Base-by-base conservation (phyloP, 257 asterid genomes). In the Leptodermis oblonga region DNA sequence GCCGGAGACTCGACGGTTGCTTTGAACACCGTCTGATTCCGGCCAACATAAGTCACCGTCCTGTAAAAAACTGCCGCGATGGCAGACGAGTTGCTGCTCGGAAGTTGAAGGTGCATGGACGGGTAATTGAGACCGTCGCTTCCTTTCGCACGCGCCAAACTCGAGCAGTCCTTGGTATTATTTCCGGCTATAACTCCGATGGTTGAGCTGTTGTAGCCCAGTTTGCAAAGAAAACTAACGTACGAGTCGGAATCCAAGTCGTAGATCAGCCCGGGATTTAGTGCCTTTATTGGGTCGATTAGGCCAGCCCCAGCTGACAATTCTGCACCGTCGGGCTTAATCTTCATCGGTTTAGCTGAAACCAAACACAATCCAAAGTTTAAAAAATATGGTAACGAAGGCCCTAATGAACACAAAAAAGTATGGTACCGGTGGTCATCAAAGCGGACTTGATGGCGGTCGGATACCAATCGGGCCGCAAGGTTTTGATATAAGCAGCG, bases 381-480 rank as follows among this genome's bases (percentile, higher is more conserved):
- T 53, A 53, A 53, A 53, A 28, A 20, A 53, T n/a, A n/a, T n/a
- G n/a, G n/a, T n/a, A n/a, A n/a, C n/a, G n/a, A n/a, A n/a, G n/a
- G n/a, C n/a, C n/a, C n/a, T n/a, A 20, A 53, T 22, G 30, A 23
- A 26, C 25, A 22, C 8, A 13, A 26, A 46, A 46, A n/a, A 45
- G 15, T 6, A 8, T 43, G 12, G 51, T 76, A 87, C 96, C 81
- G 0, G 97, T 90, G 67, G 98, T 92, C 95, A 92, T 86, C 18
- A 92, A 76, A 67, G 97, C 95, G 5, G 98, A 92, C 68, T 87
- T 92, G 41, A 92, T 83, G 1, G 97, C 98, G 11, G 98, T 86
- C 0, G 86, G 84, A 0, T 96, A 88, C 98, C 98, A 92, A 0
- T 49, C 46, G 2, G 95, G 96, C 69, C 72, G 96, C 75, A 87